Evolutionary conservation across 176 grass and related monocot species (phyloP).

Genomic region (Carex myosuroides): DNA sequence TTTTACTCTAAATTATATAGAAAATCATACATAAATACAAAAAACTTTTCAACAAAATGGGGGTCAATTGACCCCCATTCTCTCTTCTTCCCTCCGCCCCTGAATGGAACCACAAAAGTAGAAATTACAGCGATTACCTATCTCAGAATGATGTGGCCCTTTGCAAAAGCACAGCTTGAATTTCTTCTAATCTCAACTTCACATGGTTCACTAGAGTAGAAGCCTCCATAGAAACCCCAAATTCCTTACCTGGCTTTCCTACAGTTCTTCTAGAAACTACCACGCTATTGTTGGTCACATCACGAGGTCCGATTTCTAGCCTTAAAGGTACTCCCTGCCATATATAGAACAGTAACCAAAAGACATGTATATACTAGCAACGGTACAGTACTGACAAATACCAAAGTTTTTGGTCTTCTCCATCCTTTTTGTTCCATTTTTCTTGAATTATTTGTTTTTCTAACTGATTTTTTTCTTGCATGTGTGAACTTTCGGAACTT

Average conservation of each 20-base stretch:
- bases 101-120: not conserved
- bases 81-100: too few species aligned
- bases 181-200: conserved; percentile 79
- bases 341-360: conserved; percentile 20
- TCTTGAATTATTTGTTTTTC: not conserved
- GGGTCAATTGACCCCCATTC: too few species aligned
- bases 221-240: conserved; percentile 80
- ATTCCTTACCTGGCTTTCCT: conserved; percentile 93
- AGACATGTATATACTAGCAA: not conserved
- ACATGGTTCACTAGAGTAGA: conserved; percentile 56
- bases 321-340: conserved; percentile 73
- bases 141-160: conserved; percentile 83
- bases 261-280: conserved; percentile 81
- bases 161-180: conserved; percentile 71
- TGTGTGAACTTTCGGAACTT: not conserved
- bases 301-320: conserved; percentile 79
- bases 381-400: not conserved
- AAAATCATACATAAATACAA: too few species aligned
- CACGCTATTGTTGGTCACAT: conserved; percentile 68
- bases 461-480: not conserved
- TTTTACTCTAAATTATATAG: too few species aligned
- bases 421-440: not conserved
- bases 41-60: too few species aligned
- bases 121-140: conserved; percentile 37
- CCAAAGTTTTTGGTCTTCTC: not conserved